Base-by-base conservation (phyloP, 2,329 filamentous ascomycete genomes). In the Pyrenochaeta sp. region DNA sequence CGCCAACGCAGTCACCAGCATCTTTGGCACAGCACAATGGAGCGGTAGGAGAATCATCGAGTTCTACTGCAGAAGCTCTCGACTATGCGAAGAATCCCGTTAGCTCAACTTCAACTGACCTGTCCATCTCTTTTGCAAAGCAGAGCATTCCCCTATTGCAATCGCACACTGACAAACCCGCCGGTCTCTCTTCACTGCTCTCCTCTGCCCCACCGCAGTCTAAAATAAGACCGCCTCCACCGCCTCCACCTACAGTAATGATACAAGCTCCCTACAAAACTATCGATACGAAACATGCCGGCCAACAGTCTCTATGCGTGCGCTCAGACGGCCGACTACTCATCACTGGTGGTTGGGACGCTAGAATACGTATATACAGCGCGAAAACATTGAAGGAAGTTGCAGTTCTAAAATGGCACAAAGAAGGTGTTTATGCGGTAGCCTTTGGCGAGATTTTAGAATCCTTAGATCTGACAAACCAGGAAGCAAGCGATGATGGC, bases 401-500 rank as follows among this genome's bases (percentile, higher is more conserved):
- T 10, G 95, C 94, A 0, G 92, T 97, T 49, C 78, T 98, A 59
- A 96, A 96, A 75, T 98, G 94, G 94, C 95, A 98, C 75, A 87
- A 89, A 63, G 89, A 90, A 29, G 93, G 93, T 1, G 93, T 91
- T 60, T 97, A 95, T 77, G 85, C 91, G 3, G 83, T 91, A 15
- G 88, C 86, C 0, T 96, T 98, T 78, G 88, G 82, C 0, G 65
- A 77, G 2, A 63, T 85, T 2, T 15, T 73, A 44, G 51, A 59
- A 2, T 35, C 31, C 7, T 51, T 40, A 27, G 56, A 64, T 18
- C 11, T 55, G 4, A 50, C 17, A 6, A 39, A 29, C 2, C 4
- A 40, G 15, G 40, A 15, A 9, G 14, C 17, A 17, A 9, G 10
- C n/a, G 31, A 32, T 10, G 35, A 33, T 4, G 17, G 30, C n/a